Percentiles rank a stretch among this genome's conserved stretches.
Conservation (phyloP, 176 grass and related monocot species). For the Themeda triandra region DNA sequence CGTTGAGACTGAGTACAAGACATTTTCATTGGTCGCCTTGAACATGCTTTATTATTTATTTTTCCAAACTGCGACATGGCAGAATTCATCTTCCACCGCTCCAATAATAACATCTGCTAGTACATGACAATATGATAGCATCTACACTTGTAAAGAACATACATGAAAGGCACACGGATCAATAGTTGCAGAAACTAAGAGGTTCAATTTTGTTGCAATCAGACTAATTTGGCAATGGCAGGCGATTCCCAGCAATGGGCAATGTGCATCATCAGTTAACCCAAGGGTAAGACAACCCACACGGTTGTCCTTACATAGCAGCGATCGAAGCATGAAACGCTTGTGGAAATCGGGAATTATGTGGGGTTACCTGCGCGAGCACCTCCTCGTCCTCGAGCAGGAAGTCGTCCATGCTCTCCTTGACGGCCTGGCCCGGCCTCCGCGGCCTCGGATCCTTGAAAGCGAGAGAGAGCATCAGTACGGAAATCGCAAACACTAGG, state of each 20-base stretch:
- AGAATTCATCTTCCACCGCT: not conserved
- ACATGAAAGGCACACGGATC: not conserved
- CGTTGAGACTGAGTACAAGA: not conserved
- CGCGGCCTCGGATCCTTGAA: constrained; percentile 37
- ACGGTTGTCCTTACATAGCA: not conserved
- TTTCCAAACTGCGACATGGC: not conserved
- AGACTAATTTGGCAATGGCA: not conserved
- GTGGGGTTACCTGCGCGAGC: constrained; percentile 30
- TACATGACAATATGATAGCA: too few relatives aligned
- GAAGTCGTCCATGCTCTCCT: constrained; percentile 54
- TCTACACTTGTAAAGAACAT: not conserved
- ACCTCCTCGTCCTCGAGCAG: constrained; percentile 55
- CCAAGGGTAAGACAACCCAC: not conserved
- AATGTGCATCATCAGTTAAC: not conserved
- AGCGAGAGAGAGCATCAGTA: not conserved
- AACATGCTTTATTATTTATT: not conserved
- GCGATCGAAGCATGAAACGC: not conserved
- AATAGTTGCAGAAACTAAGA: not conserved
- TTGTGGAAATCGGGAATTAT: not conserved
- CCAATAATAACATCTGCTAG: not conserved
- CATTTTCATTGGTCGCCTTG: not conserved
- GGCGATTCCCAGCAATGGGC: not conserved
- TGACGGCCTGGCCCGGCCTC: constrained; percentile 25
- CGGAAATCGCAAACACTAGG: not conserved
- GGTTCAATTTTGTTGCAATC: not conserved